Percentiles rank a stretch among this genome's conserved stretches.
Conservation (phyloP, 2,329 filamentous ascomycete genomes). For the Colletotrichum sp. region DNA sequence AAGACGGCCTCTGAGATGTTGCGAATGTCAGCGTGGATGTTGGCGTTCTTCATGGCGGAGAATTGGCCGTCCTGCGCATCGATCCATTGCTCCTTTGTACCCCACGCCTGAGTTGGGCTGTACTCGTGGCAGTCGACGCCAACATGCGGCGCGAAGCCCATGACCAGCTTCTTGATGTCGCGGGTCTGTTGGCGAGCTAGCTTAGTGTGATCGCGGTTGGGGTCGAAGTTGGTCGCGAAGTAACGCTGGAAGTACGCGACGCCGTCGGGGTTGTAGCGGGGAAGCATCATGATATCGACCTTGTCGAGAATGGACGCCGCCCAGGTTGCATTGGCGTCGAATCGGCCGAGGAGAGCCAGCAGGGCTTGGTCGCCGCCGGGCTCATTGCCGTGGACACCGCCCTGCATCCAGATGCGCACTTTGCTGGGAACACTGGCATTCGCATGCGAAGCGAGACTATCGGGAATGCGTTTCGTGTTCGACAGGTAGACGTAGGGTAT, state of each 20-base stretch:
- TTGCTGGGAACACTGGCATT: constrained; percentile 24
- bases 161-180: constrained; percentile 32
- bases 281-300: constrained; percentile 33
- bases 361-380: constrained; percentile 35
- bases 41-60: constrained; percentile 37
- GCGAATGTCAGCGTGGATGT: constrained; percentile 34
- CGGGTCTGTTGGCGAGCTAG: constrained; percentile 35
- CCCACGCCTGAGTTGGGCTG: constrained; percentile 20
- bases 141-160: constrained; percentile 32
- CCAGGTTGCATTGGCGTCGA: constrained; percentile 33
- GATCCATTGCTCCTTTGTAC: constrained; percentile 26
- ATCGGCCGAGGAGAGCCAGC: constrained; percentile 33
- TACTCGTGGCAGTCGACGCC: constrained; percentile 39
- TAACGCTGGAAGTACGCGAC: constrained; percentile 37
- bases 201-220: constrained; percentile 38
- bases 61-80: constrained; percentile 33
- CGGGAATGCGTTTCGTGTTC: background rate
- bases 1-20: constrained; percentile 32
- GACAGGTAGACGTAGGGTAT: constrained; percentile 26
- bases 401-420: constrained; percentile 35
- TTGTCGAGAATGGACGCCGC: constrained; percentile 29
- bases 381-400: constrained; percentile 37
- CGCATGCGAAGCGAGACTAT: background rate
- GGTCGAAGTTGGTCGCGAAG: constrained; percentile 32
- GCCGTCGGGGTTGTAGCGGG: constrained; percentile 37